Evolutionary conservation across 78 protist genomes (phyloP).

Genomic region (Creolimax fragrantissima): DNA sequence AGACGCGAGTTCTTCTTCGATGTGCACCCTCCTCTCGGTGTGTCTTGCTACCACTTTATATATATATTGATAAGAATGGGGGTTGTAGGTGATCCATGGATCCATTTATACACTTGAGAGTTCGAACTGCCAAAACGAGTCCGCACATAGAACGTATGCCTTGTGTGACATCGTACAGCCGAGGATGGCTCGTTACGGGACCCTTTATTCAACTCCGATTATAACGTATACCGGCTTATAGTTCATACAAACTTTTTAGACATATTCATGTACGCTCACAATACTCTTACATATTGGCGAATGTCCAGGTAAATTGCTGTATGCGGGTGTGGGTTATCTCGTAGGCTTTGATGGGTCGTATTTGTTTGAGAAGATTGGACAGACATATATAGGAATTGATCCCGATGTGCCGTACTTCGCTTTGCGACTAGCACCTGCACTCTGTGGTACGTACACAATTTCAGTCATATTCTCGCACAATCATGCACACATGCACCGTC

Average conservation of each 20-base stretch:
- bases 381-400: not conserved
- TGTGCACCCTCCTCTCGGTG: constrained; percentile 41
- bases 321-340: not conserved
- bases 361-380: not conserved
- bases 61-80: not conserved
- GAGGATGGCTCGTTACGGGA: not conserved
- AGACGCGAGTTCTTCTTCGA: constrained; percentile 27
- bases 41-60: not conserved
- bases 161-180: not conserved
- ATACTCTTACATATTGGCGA: too few relatives aligned
- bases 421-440: not conserved
- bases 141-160: not conserved
- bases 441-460: not conserved
- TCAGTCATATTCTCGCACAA: not conserved
- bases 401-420: not conserved
- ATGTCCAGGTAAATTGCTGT: constrained; percentile 19
- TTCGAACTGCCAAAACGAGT: not conserved
- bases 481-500: not conserved
- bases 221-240: too few relatives aligned
- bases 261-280: too few relatives aligned
- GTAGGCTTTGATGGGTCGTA: constrained; percentile 19
- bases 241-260: too few relatives aligned
- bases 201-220: too few relatives aligned
- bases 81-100: not conserved
- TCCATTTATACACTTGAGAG: not conserved